Percentiles rank a stretch among this genome's conserved stretches.
Evolutionary conservation across 2,329 filamentous ascomycete genomes (phyloP).

Genomic region (Xylaria sp.): DNA sequence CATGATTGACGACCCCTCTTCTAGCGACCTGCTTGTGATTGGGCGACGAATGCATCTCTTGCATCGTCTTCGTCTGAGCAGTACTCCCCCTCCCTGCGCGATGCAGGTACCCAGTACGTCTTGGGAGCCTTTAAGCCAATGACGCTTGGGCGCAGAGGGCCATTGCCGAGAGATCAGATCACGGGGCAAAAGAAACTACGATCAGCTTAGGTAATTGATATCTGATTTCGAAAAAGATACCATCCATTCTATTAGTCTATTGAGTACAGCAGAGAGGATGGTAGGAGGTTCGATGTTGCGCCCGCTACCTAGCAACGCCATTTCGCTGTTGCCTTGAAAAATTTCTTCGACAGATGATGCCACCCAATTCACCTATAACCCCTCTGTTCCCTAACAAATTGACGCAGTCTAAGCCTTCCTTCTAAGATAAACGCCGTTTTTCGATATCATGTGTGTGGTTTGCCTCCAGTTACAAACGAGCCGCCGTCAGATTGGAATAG

Average conservation of each 20-base stretch:
- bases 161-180: constrained; percentile 7
- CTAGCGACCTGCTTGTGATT: constrained; percentile 15
- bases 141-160: background rate
- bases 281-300: background rate
- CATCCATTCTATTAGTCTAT: constrained; percentile 17
- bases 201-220: background rate
- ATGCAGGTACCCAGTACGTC: constrained; percentile 31
- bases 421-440: constrained; percentile 23
- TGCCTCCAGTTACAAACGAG: background rate
- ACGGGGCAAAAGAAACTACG: constrained; percentile 16
- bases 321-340: constrained; percentile 2
- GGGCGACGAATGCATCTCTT: background rate
- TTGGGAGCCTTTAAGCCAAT: constrained; percentile 27
- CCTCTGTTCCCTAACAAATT: background rate
- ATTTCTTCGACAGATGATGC: background rate
- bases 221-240: background rate
- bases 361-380: background rate
- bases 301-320: constrained; percentile 13
- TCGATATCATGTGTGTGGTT: background rate
- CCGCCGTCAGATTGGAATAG: background rate
- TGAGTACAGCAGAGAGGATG: background rate
- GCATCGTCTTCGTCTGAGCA: constrained; percentile 1
- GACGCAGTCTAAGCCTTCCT: background rate
- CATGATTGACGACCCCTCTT: constrained; percentile 25
- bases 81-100: constrained; percentile 8